phyloP scores from a whole-genome alignment of 2,329 filamentous ascomycete genomes.

The Cladosporium sp. region DNA sequence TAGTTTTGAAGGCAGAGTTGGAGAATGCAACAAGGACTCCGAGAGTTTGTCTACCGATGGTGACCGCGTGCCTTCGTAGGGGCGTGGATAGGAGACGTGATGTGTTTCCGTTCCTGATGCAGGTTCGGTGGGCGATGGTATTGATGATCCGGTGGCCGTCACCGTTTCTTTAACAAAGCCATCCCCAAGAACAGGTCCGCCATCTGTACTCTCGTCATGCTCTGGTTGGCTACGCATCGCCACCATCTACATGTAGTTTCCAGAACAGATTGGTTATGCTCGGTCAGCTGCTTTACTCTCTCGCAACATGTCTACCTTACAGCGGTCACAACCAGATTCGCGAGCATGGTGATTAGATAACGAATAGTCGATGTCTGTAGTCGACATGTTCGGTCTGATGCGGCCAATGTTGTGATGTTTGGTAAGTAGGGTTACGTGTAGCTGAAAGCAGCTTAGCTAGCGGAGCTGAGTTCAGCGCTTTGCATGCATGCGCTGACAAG shows the following conservation, averaged over 20 bases:
- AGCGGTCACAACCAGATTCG: neutral
- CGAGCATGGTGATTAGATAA: neutral
- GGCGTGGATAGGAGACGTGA: neutral
- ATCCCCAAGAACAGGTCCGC: neutral
- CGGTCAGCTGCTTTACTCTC: neutral
- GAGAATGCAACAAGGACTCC: neutral
- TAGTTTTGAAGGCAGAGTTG: neutral
- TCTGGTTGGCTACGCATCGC: neutral
- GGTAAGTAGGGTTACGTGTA: neutral
- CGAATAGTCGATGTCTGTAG: neutral
- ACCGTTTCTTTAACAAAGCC: neutral
- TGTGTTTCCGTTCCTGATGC: neutral
- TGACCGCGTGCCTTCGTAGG: neutral
- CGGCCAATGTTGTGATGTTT: neutral
- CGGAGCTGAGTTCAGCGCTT: neutral
- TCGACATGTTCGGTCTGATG: neutral
- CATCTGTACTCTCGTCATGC: neutral
- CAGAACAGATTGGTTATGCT: neutral
- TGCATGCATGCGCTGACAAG: conserved; percentile 3
- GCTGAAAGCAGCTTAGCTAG: neutral
- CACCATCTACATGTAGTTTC: neutral
- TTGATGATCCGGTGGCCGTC: neutral
- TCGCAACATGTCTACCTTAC: neutral
- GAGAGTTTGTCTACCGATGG: neutral
- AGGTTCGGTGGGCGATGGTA: neutral